Percentiles rank a stretch among this genome's conserved stretches.
phyloP scores from a whole-genome alignment of 192 early-diverging fungal species.

The Chytriomyces confervae region DNA sequence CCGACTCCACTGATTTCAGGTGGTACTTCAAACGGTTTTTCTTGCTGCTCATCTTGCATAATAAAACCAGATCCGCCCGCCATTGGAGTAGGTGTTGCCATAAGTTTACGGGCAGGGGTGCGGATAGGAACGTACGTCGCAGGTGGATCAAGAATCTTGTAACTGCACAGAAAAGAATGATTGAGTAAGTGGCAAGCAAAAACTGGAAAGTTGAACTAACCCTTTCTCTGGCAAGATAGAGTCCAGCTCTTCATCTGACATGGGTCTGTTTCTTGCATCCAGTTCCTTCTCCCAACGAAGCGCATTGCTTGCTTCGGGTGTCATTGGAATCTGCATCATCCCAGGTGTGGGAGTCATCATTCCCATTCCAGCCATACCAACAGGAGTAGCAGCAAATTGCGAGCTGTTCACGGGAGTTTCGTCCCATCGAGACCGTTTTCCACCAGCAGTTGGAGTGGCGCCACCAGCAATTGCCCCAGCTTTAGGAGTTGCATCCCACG shows the following conservation, averaged over 20 bases:
- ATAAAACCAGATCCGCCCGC: slow-evolving; percentile 77
- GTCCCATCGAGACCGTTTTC: slow-evolving; percentile 92
- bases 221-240: slow-evolving; percentile 88
- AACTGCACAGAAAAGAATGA: slow-evolving; percentile 43
- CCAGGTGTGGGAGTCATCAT: slow-evolving; percentile 80
- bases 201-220: slow-evolving; percentile 1
- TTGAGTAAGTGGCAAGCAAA: neutral
- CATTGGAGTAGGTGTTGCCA: slow-evolving; percentile 90
- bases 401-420: slow-evolving; percentile 81
- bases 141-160: slow-evolving; percentile 90
- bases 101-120: slow-evolving; percentile 94
- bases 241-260: slow-evolving; percentile 95
- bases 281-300: slow-evolving; percentile 79
- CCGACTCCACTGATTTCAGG: slow-evolving; percentile 89
- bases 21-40: slow-evolving; percentile 66
- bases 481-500: slow-evolving; percentile 83
- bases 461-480: slow-evolving; percentile 58
- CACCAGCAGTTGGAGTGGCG: slow-evolving; percentile 44
- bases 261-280: slow-evolving; percentile 83
- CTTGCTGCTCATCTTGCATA: slow-evolving; percentile 78
- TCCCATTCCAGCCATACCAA: slow-evolving; percentile 67
- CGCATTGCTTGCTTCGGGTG: slow-evolving; percentile 78
- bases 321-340: slow-evolving; percentile 72
- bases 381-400: slow-evolving; percentile 78
- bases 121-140: slow-evolving; percentile 88